A percentile compares a stretch with the other conserved stretches of the same genome.
These are phyloP conservation scores for Pseudogymnoascus sp. DNA, from an alignment of 2,329 filamentous ascomycete species.

Conservation along the genomic window DNA sequence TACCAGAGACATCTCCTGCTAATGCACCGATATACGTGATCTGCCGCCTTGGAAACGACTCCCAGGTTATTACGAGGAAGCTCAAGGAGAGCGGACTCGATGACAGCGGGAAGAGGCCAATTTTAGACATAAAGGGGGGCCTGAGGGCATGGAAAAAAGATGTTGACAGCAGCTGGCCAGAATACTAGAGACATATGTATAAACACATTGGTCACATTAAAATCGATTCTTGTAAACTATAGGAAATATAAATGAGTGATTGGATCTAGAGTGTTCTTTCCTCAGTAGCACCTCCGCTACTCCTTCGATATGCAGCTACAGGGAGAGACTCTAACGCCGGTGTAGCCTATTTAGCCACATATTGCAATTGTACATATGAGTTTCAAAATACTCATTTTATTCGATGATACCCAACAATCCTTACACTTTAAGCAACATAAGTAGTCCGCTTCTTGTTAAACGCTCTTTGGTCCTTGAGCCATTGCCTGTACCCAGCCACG, in stretches of 20 bases:
- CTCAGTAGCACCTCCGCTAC: background rate
- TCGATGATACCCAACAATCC: background rate
- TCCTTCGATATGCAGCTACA: conserved; percentile 3
- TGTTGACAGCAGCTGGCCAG: conserved; percentile 52
- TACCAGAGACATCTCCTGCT: conserved; percentile 31
- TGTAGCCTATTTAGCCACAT: conserved; percentile 4
- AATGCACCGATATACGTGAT: conserved; percentile 59
- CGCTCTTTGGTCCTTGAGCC: conserved; percentile 94
- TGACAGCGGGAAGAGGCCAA: conserved; percentile 39
- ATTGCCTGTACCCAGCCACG: conserved; percentile 82
- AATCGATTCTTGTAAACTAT: background rate
- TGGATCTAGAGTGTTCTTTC: conserved; percentile 4
- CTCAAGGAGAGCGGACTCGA: conserved; percentile 52
- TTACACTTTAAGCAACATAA: conserved; percentile 17
- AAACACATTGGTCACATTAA: background rate
- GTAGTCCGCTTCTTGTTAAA: conserved; percentile 73
- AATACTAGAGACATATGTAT: conserved; percentile 35
- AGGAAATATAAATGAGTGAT: conserved; percentile 7
- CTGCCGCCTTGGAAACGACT: conserved; percentile 71
- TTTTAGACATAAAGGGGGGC: conserved; percentile 65
- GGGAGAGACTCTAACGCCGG: conserved; percentile 4
- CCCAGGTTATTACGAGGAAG: conserved; percentile 58
- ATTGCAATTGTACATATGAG: conserved; percentile 6
- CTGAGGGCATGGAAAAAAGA: conserved; percentile 63
- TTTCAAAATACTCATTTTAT: conserved; percentile 2